Evolutionary conservation across 2,329 filamentous ascomycete species (phyloP).

Genomic region (Cercospora zeae-maydis): DNA sequence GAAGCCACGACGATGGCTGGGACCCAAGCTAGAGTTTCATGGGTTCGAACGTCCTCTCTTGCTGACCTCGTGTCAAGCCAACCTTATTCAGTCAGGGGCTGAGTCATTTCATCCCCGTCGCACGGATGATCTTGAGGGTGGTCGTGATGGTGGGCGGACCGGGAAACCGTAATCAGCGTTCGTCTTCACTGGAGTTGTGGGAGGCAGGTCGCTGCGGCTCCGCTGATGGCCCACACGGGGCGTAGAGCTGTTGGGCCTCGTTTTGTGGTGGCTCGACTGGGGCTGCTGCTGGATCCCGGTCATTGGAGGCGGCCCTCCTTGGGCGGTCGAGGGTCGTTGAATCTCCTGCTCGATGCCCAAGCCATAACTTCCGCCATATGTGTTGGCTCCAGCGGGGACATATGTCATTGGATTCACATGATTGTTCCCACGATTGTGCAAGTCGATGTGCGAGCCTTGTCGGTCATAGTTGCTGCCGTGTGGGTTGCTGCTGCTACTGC

Average conservation of each 20-base stretch:
- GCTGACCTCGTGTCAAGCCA: not conserved
- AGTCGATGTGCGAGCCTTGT: constrained; percentile 13
- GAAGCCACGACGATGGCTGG: not conserved
- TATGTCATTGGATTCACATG: constrained; percentile 26
- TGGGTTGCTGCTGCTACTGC: constrained; percentile 22
- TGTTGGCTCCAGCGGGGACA: constrained; percentile 23
- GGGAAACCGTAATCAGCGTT: constrained; percentile 19
- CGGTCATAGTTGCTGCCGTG: constrained; percentile 17
- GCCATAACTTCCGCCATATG: constrained; percentile 14
- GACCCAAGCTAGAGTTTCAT: not conserved
- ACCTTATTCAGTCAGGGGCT: not conserved
- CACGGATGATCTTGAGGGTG: constrained; percentile 2
- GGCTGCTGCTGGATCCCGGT: constrained; percentile 15
- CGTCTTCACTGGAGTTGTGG: constrained; percentile 19
- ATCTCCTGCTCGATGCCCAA: constrained; percentile 22
- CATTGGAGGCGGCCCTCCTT: constrained; percentile 14
- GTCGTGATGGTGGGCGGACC: constrained; percentile 14
- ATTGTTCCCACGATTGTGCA: constrained; percentile 20
- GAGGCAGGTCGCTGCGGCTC: constrained; percentile 24
- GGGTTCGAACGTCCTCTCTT: not conserved
- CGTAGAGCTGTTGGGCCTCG: constrained; percentile 21
- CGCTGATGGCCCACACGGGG: constrained; percentile 22
- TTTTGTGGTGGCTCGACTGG: constrained; percentile 2
- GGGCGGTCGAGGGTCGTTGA: constrained; percentile 21
- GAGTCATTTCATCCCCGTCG: not conserved